Evolutionary conservation across 2,329 filamentous ascomycete species (phyloP).

Genomic region (Herpotrichia juniperi): DNA sequence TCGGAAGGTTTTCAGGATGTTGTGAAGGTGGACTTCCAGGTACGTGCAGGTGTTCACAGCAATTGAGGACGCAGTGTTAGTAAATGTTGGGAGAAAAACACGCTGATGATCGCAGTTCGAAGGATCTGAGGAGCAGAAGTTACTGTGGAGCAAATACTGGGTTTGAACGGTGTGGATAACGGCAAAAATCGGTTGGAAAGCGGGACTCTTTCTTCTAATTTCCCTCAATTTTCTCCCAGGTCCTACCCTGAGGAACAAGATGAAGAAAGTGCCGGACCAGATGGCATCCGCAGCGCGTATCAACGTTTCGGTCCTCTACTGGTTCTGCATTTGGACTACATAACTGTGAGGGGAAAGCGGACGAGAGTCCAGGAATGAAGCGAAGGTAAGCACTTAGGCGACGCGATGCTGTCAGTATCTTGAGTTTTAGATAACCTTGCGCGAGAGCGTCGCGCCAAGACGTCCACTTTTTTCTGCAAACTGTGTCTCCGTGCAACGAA

Average conservation of each 20-base stretch:
- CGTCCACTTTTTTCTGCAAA: too few relatives aligned
- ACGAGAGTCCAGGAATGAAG: neutral
- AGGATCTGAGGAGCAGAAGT: slow-evolving; percentile 71
- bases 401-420: slow-evolving; percentile 1
- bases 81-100: neutral
- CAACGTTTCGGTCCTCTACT: neutral
- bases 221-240: too few relatives aligned
- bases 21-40: slow-evolving; percentile 73
- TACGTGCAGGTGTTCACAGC: slow-evolving; percentile 43
- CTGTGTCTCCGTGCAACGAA: too few relatives aligned
- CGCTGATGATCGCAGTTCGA: slow-evolving; percentile 59
- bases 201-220: too few relatives aligned
- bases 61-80: neutral
- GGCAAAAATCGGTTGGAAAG: too few relatives aligned
- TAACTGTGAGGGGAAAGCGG: neutral
- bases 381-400: neutral
- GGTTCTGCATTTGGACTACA: neutral
- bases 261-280: too few relatives aligned
- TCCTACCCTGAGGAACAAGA: too few relatives aligned
- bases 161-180: slow-evolving; percentile 49
- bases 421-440: neutral
- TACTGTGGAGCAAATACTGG: slow-evolving; percentile 81
- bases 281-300: neutral
- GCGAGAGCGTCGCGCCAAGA: too few relatives aligned
- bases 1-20: slow-evolving; percentile 88